Evolutionary conservation across 2,329 filamentous ascomycete genomes (phyloP), one percentile per base, ranked within the genome.

Genomic region (Paecilomyces formosus): DNA sequence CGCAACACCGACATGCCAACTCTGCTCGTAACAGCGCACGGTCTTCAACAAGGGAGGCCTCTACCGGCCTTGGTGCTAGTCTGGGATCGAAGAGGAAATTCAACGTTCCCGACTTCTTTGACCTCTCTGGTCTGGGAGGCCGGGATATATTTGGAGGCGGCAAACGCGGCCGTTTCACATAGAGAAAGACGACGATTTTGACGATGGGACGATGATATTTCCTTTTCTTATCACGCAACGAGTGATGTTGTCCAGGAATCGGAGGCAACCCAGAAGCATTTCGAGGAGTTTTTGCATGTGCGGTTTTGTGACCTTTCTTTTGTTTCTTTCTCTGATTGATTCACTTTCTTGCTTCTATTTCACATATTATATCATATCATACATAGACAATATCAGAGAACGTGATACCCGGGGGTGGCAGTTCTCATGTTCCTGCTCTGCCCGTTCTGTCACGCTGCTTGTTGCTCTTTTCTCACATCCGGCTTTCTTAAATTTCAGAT

Each of bases 51-150:
- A 70, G 76, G 58, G 72, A 77, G 45, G 62, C 76, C 3, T 71
- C 73, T 1, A 65, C 73, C 8, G 71, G 68, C 3, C 60, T 78
- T 7, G 78, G 79, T 3, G 76, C 73, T 9, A 71, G 68, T 3
- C 60, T 78, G 6, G 78, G 79, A 5, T 77, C 76, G 7, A 81
- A 81, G 68, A 71, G 79, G 58, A 79, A 78, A 66, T 68, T 76
- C 55, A 71, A 74, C 18, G 74, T 80, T 53, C 74, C 73, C 2
- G 79, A 81, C 53, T 80, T 80, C 63, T 81, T 81, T 60, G 79
- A 81, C 61, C 63, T 81, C 21, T 78, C 78, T 1, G 77, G 73
- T 53, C 63, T 79, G 55, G 72, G 74, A 56, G 69, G 68, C 53
- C 70, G 72, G 58, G 79, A 81, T 63, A 68, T 70, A 45, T 72